These are phyloP conservation scores for Plantago ovata DNA, from an alignment of 257 asterid species.

Conservation along the genomic window DNA sequence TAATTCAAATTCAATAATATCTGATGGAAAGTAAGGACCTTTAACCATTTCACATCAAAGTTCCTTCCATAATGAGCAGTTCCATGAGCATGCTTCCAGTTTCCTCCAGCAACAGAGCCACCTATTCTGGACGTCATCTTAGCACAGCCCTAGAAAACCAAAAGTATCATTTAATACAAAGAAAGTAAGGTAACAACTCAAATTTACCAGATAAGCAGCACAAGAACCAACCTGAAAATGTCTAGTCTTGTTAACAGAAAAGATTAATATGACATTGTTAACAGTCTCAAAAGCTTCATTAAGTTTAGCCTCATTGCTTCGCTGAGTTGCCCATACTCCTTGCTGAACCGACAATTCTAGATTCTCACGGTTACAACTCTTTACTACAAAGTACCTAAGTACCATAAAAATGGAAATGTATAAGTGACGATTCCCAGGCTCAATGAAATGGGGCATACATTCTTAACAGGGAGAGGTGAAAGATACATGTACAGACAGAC, in stretches of 20 bases:
- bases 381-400: constrained; percentile 90
- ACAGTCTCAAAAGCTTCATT: constrained; percentile 96
- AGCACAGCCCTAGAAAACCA: constrained; percentile 81
- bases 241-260: constrained; percentile 89
- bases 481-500: neutral
- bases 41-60: constrained; percentile 88
- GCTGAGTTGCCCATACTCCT: constrained; percentile 99
- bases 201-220: neutral
- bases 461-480: neutral
- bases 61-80: constrained; percentile 97
- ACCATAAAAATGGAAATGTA: constrained; percentile 31
- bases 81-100: constrained; percentile 97
- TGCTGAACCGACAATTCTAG: constrained; percentile 95
- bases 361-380: constrained; percentile 98
- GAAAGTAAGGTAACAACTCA: constrained; percentile 3
- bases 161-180: constrained; percentile 17
- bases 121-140: constrained; percentile 94
- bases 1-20: neutral
- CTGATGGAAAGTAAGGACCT: constrained; percentile 41
- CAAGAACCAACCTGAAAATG: constrained; percentile 77
- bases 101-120: constrained; percentile 82
- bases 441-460: neutral
- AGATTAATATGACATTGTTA: constrained; percentile 87
- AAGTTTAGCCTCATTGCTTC: constrained; percentile 97
- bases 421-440: constrained; percentile 24